These are phyloP conservation scores for Pythium guiyangense DNA, from an alignment of 352 stramenopile species.

Conservation along the genomic window DNA sequence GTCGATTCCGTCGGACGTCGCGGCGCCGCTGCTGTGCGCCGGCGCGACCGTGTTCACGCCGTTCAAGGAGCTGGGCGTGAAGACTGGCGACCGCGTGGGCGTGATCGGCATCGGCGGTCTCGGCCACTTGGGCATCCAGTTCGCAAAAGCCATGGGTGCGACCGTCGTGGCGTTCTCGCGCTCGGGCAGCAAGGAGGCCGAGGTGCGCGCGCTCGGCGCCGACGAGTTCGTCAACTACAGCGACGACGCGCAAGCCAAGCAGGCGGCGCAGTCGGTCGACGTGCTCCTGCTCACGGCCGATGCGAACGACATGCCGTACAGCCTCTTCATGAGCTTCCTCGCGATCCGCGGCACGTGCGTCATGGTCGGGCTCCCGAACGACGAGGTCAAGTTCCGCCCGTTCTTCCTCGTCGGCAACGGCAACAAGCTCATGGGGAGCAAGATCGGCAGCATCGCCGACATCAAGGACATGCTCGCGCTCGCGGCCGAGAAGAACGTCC, in stretches of 20 bases:
- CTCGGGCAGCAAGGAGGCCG: conserved; percentile 47
- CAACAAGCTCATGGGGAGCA: conserved; percentile 44
- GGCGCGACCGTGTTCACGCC: conserved; percentile 80
- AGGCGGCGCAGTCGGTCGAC: conserved; percentile 32
- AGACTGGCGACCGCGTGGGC: conserved; percentile 48
- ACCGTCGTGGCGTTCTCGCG: conserved; percentile 61
- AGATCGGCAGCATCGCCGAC: conserved; percentile 51
- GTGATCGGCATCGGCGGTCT: conserved; percentile 84
- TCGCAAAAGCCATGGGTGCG: conserved; percentile 19
- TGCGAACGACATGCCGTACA: conserved; percentile 40
- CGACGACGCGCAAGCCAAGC: conserved; percentile 25
- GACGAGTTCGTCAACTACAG: conserved; percentile 48
- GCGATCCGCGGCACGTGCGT: conserved; percentile 38
- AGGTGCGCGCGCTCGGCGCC: conserved; percentile 51
- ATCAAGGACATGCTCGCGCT: too few relatives aligned
- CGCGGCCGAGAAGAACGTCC: conserved; percentile 70
- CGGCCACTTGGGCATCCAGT: conserved; percentile 83
- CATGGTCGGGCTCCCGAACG: conserved; percentile 49
- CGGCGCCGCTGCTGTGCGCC: conserved; percentile 77
- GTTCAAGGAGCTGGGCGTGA: conserved; percentile 39
- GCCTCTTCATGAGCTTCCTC: conserved; percentile 43
- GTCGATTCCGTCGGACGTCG: conserved; percentile 42
- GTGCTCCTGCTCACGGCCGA: conserved; percentile 65
- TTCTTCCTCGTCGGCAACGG: conserved; percentile 46
- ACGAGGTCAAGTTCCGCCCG: too few relatives aligned